Evolutionary conservation across 768 basidiomycete genomes (phyloP).

Genomic region (Gymnopilus dilepis): DNA sequence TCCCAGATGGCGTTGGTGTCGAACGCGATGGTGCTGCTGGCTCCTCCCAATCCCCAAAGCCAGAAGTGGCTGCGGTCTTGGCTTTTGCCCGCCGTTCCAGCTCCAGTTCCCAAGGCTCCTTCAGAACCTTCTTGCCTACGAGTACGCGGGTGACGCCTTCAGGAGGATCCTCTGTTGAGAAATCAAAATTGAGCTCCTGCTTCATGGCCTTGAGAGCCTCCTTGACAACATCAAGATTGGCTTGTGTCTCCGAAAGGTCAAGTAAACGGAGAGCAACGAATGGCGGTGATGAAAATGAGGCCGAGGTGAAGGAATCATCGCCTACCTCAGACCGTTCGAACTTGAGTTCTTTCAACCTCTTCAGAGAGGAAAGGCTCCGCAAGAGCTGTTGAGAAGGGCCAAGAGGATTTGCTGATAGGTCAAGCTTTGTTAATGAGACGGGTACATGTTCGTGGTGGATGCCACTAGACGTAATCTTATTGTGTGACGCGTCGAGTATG

Average conservation of each 20-base stretch:
- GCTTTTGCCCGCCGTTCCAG: conserved; percentile 58
- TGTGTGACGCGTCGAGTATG: conserved; percentile 69
- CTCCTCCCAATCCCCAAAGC: conserved; percentile 24
- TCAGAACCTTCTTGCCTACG: conserved; percentile 72
- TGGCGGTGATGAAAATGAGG: conserved; percentile 38
- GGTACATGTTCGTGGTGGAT: conserved; percentile 69
- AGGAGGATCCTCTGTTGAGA: conserved; percentile 56
- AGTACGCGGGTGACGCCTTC: conserved; percentile 59
- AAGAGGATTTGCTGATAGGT: conserved; percentile 74
- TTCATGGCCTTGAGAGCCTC: conserved; percentile 50
- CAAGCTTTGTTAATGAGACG: conserved; percentile 55
- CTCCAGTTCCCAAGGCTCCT: conserved; percentile 84
- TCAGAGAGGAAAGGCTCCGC: conserved; percentile 49
- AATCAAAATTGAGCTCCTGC: conserved; percentile 59
- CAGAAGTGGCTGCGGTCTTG: conserved; percentile 33
- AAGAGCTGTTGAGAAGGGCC: conserved; percentile 49
- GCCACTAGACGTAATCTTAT: conserved; percentile 58
- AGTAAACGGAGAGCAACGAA: conserved; percentile 63
- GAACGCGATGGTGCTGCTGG: conserved; percentile 7
- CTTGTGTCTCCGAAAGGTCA: conserved; percentile 71
- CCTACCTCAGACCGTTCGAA: conserved; percentile 62
- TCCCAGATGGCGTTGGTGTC: conserved; percentile 18
- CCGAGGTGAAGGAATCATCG: conserved; percentile 60
- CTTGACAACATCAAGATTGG: conserved; percentile 50
- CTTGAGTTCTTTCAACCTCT: conserved; percentile 60